These are phyloP conservation scores for Teratosphaeria nubilosa DNA, from an alignment of 2,329 filamentous ascomycete species.

Conservation along the genomic window DNA sequence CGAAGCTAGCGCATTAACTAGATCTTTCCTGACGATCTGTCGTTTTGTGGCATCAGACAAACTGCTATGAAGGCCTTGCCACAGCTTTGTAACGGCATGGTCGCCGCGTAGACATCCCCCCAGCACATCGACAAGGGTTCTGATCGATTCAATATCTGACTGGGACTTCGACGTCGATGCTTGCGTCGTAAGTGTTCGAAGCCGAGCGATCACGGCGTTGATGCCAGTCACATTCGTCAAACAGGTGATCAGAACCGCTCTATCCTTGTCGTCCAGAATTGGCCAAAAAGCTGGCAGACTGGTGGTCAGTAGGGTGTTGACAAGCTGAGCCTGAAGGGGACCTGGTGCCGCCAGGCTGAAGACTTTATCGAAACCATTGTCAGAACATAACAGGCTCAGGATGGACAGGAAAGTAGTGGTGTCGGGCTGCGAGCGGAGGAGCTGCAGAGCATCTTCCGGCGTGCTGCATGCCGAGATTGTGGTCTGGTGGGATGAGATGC, in stretches of 20 bases:
- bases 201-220: conserved; percentile 62
- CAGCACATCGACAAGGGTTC: conserved; percentile 35
- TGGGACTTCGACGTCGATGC: background rate
- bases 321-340: conserved; percentile 61
- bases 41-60: conserved; percentile 25
- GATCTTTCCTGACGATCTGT: conserved; percentile 53
- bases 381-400: conserved; percentile 2
- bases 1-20: conserved; percentile 47
- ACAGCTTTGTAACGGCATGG: conserved; percentile 34
- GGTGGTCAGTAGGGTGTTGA: conserved; percentile 62
- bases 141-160: background rate
- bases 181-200: conserved; percentile 34
- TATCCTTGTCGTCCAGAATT: conserved; percentile 37
- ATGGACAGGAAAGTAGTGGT: conserved; percentile 22
- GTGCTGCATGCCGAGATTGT: background rate
- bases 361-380: conserved; percentile 7
- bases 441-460: conserved; percentile 21
- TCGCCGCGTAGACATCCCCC: conserved; percentile 34
- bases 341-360: conserved; percentile 54
- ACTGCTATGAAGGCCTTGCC: conserved; percentile 12
- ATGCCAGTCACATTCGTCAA: conserved; percentile 66
- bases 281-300: conserved; percentile 79
- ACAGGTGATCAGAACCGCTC: conserved; percentile 49
- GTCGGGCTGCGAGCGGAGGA: conserved; percentile 32
- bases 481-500: background rate